Evolutionary conservation across 2,329 filamentous ascomycete genomes (phyloP).

Genomic region (Helicocarpus griseus): DNA sequence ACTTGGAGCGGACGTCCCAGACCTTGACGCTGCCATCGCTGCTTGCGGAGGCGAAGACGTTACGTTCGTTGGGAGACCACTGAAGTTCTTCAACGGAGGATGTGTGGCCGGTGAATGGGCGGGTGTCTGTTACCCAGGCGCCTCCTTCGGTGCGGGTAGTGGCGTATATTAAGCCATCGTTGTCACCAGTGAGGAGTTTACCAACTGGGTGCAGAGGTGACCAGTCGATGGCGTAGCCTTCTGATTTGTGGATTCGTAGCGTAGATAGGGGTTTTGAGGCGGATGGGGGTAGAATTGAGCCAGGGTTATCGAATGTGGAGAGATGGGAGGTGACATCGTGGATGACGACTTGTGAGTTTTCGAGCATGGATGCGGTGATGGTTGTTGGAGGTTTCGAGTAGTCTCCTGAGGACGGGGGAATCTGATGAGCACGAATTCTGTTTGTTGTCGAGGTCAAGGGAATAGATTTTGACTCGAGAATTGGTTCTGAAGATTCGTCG

Average conservation of each 20-base stretch:
- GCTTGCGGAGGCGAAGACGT: constrained; percentile 89
- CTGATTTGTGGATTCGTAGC: constrained; percentile 79
- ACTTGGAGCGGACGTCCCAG: constrained; percentile 91
- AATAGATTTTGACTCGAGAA: constrained; percentile 86
- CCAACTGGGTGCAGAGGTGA: constrained; percentile 70
- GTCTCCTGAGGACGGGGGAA: constrained; percentile 53
- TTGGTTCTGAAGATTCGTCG: constrained; percentile 69
- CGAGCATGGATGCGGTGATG: constrained; percentile 83
- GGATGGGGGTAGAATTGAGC: constrained; percentile 65
- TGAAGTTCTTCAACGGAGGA: constrained; percentile 89
- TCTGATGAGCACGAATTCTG: constrained; percentile 80
- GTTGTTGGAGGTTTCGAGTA: constrained; percentile 66
- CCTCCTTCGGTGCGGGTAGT: constrained; percentile 82
- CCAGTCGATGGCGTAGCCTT: constrained; percentile 98
- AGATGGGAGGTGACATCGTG: constrained; percentile 91
- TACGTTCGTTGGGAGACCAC: constrained; percentile 88
- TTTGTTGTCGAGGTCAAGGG: constrained; percentile 83
- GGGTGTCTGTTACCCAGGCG: constrained; percentile 77
- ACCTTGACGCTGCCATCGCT: constrained; percentile 91
- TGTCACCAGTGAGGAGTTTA: constrained; percentile 85
- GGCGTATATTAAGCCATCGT: constrained; percentile 77
- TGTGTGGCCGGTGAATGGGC: constrained; percentile 73
- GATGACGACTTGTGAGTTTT: constrained; percentile 79
- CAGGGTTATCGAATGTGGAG: constrained; percentile 79
- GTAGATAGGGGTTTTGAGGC: constrained; percentile 85